Evolutionary conservation across 176 grass and related monocot species (phyloP), one percentile per base, ranked within the genome.

Genomic region (Bothriochloa decipiens): DNA sequence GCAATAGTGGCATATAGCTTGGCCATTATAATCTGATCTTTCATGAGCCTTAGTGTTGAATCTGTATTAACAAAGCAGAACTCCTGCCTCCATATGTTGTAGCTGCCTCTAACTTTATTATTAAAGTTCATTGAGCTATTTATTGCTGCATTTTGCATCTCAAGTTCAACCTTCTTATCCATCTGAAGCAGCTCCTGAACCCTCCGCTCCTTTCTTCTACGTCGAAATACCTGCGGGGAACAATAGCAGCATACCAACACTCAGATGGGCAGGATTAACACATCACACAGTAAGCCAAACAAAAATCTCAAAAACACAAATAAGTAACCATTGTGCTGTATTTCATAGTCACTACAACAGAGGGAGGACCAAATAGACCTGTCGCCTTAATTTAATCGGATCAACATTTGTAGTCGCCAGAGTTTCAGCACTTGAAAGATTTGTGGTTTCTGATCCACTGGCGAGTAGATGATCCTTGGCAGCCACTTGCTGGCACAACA

Each of bases 21-120:
- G 35, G 94, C 94, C 89, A 94, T 97, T 88, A 97, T 93, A 76
- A 93, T 90, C 75, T 97, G 94, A 88, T 93, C 91, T 28, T 76
- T 90, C 91, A 97, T 91, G 72, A 94, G 94, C 78, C 82, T 88
- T 49, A 91, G 65, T 29, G 90, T 85, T 3, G 89, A 91, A 42
- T 91, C 91, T 17, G 91, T 91, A 72, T 86, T 87, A 32, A 76
- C 81, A 78, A 86, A 84, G 40, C 77, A 80, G 32, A 89, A 93
- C 65, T 90, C 87, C 61, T 26, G 80, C 81, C 87, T 93, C 91
- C 94, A 91, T 83, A 94, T 97, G 76, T 88, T 93, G 89, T 97
- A 97, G 26, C 91, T 84, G 32, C 47, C 82, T 83, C 79, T 84
- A 46, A 86, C 75, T 85, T 87, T 91, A 78, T 83, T 93, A 52